A percentile compares a stretch with the other conserved stretches of the same genome.
phyloP scores from a whole-genome alignment of 2,329 filamentous ascomycete genomes.

The Monilinia aucupariae region DNA sequence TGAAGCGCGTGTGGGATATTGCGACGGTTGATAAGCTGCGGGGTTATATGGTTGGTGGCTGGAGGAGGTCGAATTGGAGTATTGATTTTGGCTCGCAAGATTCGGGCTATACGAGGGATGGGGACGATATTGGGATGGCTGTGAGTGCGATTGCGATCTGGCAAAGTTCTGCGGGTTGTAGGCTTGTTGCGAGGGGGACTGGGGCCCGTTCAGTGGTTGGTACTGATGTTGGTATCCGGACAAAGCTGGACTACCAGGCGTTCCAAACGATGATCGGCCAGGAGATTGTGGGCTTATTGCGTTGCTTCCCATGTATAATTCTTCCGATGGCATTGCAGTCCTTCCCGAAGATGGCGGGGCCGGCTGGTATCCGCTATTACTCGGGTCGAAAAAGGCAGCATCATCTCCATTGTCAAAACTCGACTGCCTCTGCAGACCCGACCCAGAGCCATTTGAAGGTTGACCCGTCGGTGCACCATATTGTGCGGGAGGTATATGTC shows the following conservation, averaged over 20 bases:
- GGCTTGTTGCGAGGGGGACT: slow-evolving; percentile 36
- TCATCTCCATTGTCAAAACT: slow-evolving; percentile 79
- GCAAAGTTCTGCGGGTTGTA: slow-evolving; percentile 62
- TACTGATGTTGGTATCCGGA: slow-evolving; percentile 49
- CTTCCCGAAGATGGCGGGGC: slow-evolving; percentile 30
- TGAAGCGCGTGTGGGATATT: slow-evolving; percentile 51
- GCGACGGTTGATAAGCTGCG: slow-evolving; percentile 38
- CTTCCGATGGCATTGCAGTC: slow-evolving; percentile 42
- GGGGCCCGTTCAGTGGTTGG: slow-evolving; percentile 39
- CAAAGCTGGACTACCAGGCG: slow-evolving; percentile 31
- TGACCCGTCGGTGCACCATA: slow-evolving; percentile 44
- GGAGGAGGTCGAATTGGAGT: slow-evolving; percentile 43
- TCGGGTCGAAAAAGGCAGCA: slow-evolving; percentile 45
- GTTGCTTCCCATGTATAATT: slow-evolving; percentile 52
- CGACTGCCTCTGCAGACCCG: slow-evolving; percentile 46
- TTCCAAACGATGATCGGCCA: slow-evolving; percentile 28
- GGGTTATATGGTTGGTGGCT: slow-evolving; percentile 63
- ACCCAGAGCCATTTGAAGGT: slow-evolving; percentile 36
- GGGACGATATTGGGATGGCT: slow-evolving; percentile 42
- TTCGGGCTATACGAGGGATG: slow-evolving; percentile 46
- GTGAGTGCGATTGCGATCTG: slow-evolving; percentile 35
- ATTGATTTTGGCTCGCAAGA: slow-evolving; percentile 23
- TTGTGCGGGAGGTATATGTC: slow-evolving; percentile 61
- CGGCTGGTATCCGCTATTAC: slow-evolving; percentile 33
- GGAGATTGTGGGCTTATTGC: slow-evolving; percentile 29